Evolutionary conservation across 2,329 filamentous ascomycete genomes (phyloP), one percentile per base, ranked within the genome.

Genomic region (Neurospora sp.): DNA sequence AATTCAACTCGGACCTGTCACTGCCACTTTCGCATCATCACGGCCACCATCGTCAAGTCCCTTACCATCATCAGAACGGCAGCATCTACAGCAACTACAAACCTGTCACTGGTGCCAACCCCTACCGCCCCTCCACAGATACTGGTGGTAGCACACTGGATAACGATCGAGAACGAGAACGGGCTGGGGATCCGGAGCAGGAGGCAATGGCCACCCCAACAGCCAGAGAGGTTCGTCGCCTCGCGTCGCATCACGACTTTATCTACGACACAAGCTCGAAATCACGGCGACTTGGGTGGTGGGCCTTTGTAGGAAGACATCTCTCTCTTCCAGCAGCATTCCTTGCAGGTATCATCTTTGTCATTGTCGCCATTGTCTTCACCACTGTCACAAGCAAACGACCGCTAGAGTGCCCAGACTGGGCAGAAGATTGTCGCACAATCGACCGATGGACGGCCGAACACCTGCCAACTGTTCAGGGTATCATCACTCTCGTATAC

Each of bases 221-320:
- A 1, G 71, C 74, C 1, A n/a, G 74, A 40, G 71, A 73, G 58
- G 40, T 76, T 36, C 70, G 71, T 3, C 73, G 72, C 5, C 70
- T 74, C n/a, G 73, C 74, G 1, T 74, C 74, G 1, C 72, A 74
- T 40, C 74, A 75, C 66, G 72, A 73, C 33, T 76, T 74, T 39
- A 73, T 76, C 23, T 67, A 71, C 1, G 72, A 70, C 7, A 74
- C 72, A 4, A 66, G 69, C 10, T 73, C 73, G 1, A 19, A 66
- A 10, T 71, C 74, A 4, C 62, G 67, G 11, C 72, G 72, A 40
- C 69, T 72, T 3, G 74, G 74, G 8, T 70, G 70, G 38, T 71
- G 71, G 73, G 66, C 73, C 0, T 75, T 76, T 19, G 4, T 76
- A 2, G 72, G 69, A 4, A 73, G 68, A 5, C 71, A 76, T 33